These are phyloP conservation scores for Xerocomellus chrysenteron DNA, from an alignment of 768 basidiomycete species.

Conservation along the genomic window DNA sequence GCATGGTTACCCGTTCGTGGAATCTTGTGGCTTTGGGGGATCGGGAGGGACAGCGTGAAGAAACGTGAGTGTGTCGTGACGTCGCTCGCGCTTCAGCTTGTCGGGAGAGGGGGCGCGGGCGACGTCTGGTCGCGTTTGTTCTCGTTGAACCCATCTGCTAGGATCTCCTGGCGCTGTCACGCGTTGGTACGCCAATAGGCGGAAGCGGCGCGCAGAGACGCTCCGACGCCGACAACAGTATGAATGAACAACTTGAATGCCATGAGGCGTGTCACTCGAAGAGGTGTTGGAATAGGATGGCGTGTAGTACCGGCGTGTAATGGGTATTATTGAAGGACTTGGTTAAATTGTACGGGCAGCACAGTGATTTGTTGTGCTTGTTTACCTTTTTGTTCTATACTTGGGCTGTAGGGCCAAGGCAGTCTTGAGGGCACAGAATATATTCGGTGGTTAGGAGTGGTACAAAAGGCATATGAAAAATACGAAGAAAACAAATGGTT, in stretches of 20 bases:
- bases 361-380: not conserved
- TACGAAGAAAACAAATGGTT: no score
- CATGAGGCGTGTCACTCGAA: not conserved
- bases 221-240: not conserved
- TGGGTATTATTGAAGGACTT: not conserved
- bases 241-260: not conserved
- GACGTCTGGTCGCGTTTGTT: not conserved
- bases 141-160: not conserved
- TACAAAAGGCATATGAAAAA: no score
- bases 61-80: not conserved
- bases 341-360: not conserved
- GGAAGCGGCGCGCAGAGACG: not conserved
- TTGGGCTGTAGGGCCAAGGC: no score
- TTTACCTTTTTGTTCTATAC: not conserved
- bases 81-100: not conserved
- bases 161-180: not conserved
- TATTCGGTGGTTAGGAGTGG: no score
- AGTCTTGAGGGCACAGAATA: no score
- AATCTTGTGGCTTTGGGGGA: conserved; percentile 15
- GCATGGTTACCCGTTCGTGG: conserved; percentile 1
- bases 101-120: not conserved
- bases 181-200: not conserved
- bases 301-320: not conserved
- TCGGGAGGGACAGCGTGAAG: not conserved
- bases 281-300: not conserved